A percentile compares a stretch with the other conserved stretches of the same genome.
phyloP scores from a whole-genome alignment of 257 asterid species.

The Solanum chaucha region DNA sequence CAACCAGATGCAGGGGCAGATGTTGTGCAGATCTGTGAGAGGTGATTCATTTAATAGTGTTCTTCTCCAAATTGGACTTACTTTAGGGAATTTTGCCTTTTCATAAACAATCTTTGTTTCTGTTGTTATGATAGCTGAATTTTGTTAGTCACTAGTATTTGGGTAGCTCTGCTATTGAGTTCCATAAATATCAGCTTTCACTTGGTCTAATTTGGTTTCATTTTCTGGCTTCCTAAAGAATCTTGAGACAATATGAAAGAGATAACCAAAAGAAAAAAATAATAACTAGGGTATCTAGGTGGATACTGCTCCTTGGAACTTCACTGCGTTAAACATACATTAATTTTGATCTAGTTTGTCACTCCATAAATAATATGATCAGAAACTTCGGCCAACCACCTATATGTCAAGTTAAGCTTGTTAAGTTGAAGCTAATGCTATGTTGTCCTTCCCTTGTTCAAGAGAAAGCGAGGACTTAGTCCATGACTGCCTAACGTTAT shows the following conservation, averaged over 20 bases:
- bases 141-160: background rate
- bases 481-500: background rate
- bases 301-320: background rate
- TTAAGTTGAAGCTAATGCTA: background rate
- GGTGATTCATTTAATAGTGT: conserved; percentile 31
- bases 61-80: background rate
- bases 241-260: background rate
- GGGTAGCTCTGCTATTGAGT: background rate
- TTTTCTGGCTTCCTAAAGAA: background rate
- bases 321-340: background rate
- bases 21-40: conserved; percentile 73
- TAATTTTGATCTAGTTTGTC: background rate
- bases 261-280: background rate
- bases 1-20: conserved; percentile 70
- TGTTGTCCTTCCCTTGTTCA: background rate
- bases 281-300: background rate
- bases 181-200: background rate
- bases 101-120: background rate
- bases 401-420: background rate
- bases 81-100: background rate
- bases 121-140: background rate
- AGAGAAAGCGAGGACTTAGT: background rate
- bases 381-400: background rate
- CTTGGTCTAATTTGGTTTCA: background rate
- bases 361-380: background rate